Conservation (phyloP, 2,329 filamentous ascomycete genomes). For the Sclerotinia subarctica region DNA sequence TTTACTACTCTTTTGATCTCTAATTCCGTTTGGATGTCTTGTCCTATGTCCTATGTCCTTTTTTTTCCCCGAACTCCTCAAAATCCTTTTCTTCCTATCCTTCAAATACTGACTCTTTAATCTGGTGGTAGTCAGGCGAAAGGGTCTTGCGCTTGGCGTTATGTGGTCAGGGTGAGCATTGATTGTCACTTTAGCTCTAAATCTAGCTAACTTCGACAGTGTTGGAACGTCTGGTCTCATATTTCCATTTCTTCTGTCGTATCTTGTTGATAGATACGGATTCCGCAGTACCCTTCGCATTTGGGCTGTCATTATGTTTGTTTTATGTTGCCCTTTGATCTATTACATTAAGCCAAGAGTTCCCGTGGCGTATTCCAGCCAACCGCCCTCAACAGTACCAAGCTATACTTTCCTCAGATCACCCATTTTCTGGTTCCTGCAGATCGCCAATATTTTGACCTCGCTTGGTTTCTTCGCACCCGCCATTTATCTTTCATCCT, state of each 20-base stretch:
- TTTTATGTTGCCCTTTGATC: constrained; percentile 47
- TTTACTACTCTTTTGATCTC: neutral
- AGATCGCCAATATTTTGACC: constrained; percentile 50
- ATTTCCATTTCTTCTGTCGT: constrained; percentile 42
- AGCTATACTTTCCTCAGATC: constrained; percentile 44
- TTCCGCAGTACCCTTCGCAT: constrained; percentile 41
- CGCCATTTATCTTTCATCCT: constrained; percentile 51
- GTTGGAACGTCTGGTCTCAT: constrained; percentile 30
- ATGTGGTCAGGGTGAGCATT: constrained; percentile 42
- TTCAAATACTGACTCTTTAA: neutral
- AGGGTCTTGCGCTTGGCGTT: constrained; percentile 49
- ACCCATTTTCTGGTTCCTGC: constrained; percentile 48
- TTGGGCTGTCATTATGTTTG: constrained; percentile 41
- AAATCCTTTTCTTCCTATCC: no score
- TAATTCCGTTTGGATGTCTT: no score
- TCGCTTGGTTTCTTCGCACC: constrained; percentile 55
- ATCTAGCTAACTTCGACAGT: constrained; percentile 7
- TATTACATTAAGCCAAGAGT: constrained; percentile 56
- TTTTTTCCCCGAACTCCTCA: accelerated
- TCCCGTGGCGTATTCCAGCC: constrained; percentile 35
- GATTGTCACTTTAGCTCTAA: neutral
- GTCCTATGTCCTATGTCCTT: neutral
- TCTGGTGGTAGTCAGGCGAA: constrained; percentile 37
- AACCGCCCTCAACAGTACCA: constrained; percentile 5
- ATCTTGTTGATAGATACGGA: constrained; percentile 43